Evolutionary conservation across 2,329 filamentous ascomycete genomes (phyloP), one percentile per base, ranked within the genome.

Genomic region (Talaromyces funiculosus): DNA sequence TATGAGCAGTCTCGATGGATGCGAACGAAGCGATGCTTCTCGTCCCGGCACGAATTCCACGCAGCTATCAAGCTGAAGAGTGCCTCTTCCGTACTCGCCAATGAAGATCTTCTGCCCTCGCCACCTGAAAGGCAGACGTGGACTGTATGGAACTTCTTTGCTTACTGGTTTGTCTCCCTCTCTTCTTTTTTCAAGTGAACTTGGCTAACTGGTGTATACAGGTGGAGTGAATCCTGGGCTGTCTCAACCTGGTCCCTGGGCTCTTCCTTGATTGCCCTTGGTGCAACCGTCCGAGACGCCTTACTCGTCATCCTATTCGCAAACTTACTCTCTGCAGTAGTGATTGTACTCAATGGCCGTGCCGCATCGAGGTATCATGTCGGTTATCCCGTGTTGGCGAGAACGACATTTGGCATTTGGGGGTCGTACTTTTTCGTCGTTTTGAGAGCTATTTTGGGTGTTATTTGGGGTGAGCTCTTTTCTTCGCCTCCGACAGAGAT

Each of bases 201-300:
- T n/a, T 33, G 31, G 12, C 9, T n/a, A n/a, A n/a, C n/a, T n/a
- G 31, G 31, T 10, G 31, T 33, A 12, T 33, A 51, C 37, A 66
- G 64, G 64, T 67, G 66, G 66, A 67, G 65, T 56, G 65, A 67
- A 40, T 66, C 65, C 18, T 67, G 66, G 66, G 63, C 62, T 20
- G 63, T 67, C 26, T 62, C 65, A 31, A 67, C 66, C 5, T 67
- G 66, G 66, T 64, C 64, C 22, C 58, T 67, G 18, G 66, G 66
- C 24, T 62, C 66, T 3, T 61, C 66, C 7, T 31, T 67, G 16
- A 67, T 67, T 18, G 64, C 66, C 0, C 59, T 67, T 10, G 66
- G 66, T 7, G 65, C 66, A 26, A 63, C 64, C 0, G 59, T 67
- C 1, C 60, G 66, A 24, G 65, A 67, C 61, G 64, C 66, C 0